phyloP scores from a whole-genome alignment of 202 grass and related monocot genomes.

The Miscanthus sacchariflorus region DNA sequence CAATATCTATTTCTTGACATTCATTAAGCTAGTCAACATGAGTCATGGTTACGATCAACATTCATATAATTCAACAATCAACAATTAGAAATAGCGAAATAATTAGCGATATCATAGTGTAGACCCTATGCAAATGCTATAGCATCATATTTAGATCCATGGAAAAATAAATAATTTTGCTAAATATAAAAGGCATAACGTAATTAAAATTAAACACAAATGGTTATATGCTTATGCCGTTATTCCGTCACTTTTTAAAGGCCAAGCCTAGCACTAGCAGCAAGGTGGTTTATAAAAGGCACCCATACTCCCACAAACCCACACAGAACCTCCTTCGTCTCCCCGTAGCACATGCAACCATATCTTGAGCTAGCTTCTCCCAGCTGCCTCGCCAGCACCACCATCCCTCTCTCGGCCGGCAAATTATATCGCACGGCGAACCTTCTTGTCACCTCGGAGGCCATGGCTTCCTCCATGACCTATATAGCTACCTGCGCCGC shows the following conservation, averaged over 20 bases:
- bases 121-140: background rate
- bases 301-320: slow-evolving; percentile 50
- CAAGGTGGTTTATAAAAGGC: slow-evolving; percentile 52
- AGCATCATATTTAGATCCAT: background rate
- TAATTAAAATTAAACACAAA: background rate
- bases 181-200: background rate
- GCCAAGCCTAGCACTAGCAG: background rate
- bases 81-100: background rate
- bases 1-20: background rate
- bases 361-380: slow-evolving; percentile 66
- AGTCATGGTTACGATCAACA: background rate
- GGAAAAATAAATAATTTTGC: background rate
- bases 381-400: slow-evolving; percentile 41
- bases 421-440: slow-evolving; percentile 9
- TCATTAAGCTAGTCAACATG: background rate
- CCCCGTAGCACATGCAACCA: slow-evolving; percentile 49
- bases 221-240: background rate
- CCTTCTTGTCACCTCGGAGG: slow-evolving; percentile 42
- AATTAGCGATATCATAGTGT: background rate
- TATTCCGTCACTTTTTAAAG: background rate
- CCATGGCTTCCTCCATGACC: slow-evolving; percentile 53
- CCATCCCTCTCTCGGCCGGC: slow-evolving; percentile 23
- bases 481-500: slow-evolving; percentile 49
- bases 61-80: background rate
- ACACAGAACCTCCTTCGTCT: slow-evolving; percentile 36